A percentile compares a stretch with the other conserved stretches of the same genome.
Conservation (phyloP, 352 stramenopile species). For the Phytopythium helicoides region DNA sequence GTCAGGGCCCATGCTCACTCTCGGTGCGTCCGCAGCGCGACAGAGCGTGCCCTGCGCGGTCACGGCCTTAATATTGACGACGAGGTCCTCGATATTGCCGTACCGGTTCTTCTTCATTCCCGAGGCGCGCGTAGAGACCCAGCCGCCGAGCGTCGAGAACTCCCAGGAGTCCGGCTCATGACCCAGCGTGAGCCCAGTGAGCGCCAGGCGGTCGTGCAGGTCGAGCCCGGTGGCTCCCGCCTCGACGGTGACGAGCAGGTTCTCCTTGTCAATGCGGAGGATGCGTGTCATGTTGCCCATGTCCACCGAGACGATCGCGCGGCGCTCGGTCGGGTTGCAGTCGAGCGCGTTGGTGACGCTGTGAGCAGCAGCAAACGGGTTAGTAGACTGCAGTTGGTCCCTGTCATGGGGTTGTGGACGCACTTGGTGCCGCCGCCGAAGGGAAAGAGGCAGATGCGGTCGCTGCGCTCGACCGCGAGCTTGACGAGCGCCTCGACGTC, state of each 20-base stretch:
- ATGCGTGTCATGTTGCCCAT: conserved; percentile 89
- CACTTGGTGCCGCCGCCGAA: conserved; percentile 94
- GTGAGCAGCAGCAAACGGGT: too few relatives aligned
- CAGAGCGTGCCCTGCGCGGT: conserved; percentile 65
- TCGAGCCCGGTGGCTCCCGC: conserved; percentile 90
- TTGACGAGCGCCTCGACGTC: conserved; percentile 86
- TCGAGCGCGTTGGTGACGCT: conserved; percentile 62
- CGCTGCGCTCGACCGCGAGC: conserved; percentile 41
- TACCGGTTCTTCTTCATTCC: conserved; percentile 95
- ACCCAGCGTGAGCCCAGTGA: conserved; percentile 87
- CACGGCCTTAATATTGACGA: conserved; percentile 80
- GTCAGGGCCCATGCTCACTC: conserved; percentile 89
- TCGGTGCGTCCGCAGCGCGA: conserved; percentile 46
- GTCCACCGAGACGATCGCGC: conserved; percentile 93
- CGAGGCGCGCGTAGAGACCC: conserved; percentile 90
- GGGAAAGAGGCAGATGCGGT: conserved; percentile 90
- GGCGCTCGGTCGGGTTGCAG: conserved; percentile 62
- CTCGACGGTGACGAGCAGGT: conserved; percentile 87
- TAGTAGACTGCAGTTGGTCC: too few relatives aligned
- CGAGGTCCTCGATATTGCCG: conserved; percentile 94
- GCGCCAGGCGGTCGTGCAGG: conserved; percentile 82
- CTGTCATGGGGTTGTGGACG: conserved; percentile 15
- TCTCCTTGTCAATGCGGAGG: conserved; percentile 69
- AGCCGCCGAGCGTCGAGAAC: conserved; percentile 92
- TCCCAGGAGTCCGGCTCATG: conserved; percentile 94